phyloP scores from a whole-genome alignment of 1,139 yeast genomes.

The Candida sojae region DNA sequence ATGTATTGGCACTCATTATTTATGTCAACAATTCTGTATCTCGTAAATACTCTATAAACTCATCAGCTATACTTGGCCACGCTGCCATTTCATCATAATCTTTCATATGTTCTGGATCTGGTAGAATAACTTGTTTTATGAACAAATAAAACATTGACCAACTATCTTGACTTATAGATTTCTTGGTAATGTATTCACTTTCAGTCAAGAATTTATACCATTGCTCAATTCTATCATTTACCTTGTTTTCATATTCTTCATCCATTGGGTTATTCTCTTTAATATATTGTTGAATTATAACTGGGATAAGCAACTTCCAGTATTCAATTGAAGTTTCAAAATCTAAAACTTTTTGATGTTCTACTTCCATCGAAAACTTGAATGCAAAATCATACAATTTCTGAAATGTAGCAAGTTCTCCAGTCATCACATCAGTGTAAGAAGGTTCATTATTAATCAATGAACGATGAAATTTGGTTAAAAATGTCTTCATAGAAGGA shows the following conservation, averaged over 20 bases:
- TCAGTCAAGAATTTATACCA: constrained; percentile 54
- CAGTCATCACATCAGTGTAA: constrained; percentile 8
- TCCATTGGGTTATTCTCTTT: constrained; percentile 6
- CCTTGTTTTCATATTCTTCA: constrained; percentile 11
- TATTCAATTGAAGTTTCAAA: constrained; percentile 70
- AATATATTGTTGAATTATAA: constrained; percentile 19
- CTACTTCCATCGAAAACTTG: constrained; percentile 61
- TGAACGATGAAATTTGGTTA: constrained; percentile 37
- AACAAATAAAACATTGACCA: constrained; percentile 86
- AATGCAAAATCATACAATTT: constrained; percentile 72
- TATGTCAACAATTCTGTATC: constrained; percentile 25
- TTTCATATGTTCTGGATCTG: constrained; percentile 49
- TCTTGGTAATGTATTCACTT: constrained; percentile 31
- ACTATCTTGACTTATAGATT: constrained; percentile 64
- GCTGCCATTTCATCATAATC: constrained; percentile 78
- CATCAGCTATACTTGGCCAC: constrained; percentile 92
- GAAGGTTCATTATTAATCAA: constrained; percentile 21
- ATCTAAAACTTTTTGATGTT: constrained; percentile 56
- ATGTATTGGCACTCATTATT: neutral
- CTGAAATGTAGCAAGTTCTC: constrained; percentile 40
- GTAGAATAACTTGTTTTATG: constrained; percentile 48
- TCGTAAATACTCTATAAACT: constrained; percentile 65
- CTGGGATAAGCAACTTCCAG: constrained; percentile 67
- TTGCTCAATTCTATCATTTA: constrained; percentile 32
- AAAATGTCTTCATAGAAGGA: constrained; percentile 49